Evolutionary conservation across 1,284 basidiomycete species (phyloP).

Genomic region (Tylopilus sp.): DNA sequence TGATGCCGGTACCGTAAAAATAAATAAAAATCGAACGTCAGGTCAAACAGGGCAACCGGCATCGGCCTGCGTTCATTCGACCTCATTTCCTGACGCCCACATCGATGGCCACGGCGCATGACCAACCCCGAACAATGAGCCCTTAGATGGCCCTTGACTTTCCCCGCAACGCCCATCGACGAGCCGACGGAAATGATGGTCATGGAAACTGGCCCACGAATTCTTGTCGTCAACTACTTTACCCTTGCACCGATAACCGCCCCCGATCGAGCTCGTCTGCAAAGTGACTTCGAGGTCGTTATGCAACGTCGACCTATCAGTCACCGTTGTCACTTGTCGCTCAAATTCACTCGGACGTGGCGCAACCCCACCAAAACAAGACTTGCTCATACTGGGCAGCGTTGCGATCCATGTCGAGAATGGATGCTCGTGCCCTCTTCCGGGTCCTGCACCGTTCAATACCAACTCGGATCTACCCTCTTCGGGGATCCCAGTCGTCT

Average conservation of each 20-base stretch:
- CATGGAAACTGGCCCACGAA: slow-evolving; percentile 2
- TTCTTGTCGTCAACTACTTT: not conserved
- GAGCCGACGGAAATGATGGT: slow-evolving; percentile 19
- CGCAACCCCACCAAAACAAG: slow-evolving; percentile 4
- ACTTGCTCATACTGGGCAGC: slow-evolving; percentile 8
- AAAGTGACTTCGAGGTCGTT: slow-evolving; percentile 19
- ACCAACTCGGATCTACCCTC: not conserved
- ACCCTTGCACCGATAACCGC: slow-evolving; percentile 17
- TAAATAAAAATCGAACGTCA: not conserved
- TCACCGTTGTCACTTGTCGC: slow-evolving; percentile 9
- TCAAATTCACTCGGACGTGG: not conserved
- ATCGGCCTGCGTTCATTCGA: too few relatives aligned
- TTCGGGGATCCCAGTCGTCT: not conserved
- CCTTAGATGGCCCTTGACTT: not conserved
- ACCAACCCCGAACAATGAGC: slow-evolving; percentile 3
- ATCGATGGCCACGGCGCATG: slow-evolving; percentile 19
- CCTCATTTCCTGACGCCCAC: slow-evolving; percentile 2
- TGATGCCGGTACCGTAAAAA: slow-evolving; percentile 20
- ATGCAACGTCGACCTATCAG: slow-evolving; percentile 15
- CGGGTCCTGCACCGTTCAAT: not conserved
- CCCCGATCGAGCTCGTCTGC: slow-evolving; percentile 16
- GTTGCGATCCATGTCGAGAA: slow-evolving; percentile 15
- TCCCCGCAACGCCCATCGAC: not conserved
- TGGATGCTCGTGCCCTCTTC: not conserved
- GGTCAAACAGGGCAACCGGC: too few relatives aligned